Conservation (phyloP, 2,329 filamentous ascomycete species). For the Fusarium tanahbumbuense region DNA sequence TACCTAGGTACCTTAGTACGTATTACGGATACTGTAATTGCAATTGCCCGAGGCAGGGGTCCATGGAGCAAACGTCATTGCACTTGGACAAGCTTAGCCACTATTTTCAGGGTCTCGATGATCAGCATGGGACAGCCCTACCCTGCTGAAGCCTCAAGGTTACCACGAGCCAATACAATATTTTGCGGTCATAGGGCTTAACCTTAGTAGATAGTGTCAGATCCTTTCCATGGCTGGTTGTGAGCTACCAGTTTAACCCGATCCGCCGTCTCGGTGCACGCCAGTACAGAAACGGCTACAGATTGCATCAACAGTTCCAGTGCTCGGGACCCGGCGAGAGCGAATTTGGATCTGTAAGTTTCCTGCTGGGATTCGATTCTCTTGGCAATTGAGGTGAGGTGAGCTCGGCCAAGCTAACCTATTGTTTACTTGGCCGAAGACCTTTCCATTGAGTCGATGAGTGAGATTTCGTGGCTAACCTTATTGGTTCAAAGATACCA, state of each 20-base stretch:
- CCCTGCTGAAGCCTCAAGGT: conserved; percentile 3
- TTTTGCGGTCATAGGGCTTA: conserved; percentile 14
- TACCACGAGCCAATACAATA: neutral
- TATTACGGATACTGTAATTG: neutral
- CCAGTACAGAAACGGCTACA: conserved; percentile 32
- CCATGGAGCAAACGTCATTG: conserved; percentile 28
- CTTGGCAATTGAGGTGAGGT: conserved; percentile 13
- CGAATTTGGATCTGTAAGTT: conserved; percentile 11
- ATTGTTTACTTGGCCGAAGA: conserved; percentile 4
- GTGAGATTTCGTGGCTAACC: neutral
- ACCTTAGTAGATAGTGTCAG: neutral
- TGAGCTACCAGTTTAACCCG: conserved; percentile 7
- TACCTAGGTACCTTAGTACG: too few relatives aligned
- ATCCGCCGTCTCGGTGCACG: conserved; percentile 15
- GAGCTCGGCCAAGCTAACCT: conserved; percentile 14
- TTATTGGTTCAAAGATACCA: neutral
- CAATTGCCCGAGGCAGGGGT: conserved; percentile 9
- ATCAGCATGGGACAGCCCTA: conserved; percentile 12
- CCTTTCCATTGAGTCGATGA: neutral
- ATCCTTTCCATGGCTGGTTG: neutral
- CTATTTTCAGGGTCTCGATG: conserved; percentile 25
- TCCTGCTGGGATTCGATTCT: neutral
- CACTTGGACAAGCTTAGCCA: conserved; percentile 21
- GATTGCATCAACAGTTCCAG: neutral
- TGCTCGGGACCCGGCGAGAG: conserved; percentile 32